Evolutionary conservation across 768 basidiomycete species (phyloP).

Genomic region (Tremella fuciformis): DNA sequence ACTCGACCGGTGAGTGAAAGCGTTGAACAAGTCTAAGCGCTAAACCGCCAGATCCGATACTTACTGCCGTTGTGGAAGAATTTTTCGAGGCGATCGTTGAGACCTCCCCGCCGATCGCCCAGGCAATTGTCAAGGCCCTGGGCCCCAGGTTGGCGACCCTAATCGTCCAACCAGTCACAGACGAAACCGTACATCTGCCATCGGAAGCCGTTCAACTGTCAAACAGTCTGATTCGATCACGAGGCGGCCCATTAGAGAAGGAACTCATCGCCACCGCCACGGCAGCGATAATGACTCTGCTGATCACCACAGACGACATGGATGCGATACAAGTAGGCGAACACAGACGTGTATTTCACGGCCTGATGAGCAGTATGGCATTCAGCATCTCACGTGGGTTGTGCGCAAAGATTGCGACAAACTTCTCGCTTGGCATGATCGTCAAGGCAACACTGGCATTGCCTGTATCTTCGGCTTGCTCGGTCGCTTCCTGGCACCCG

Average conservation of each 20-base stretch:
- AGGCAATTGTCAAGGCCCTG: slow-evolving; percentile 67
- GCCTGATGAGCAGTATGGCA: slow-evolving; percentile 63
- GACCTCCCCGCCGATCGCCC: slow-evolving; percentile 63
- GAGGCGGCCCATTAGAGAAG: slow-evolving; percentile 64
- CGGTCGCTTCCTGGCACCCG: slow-evolving; percentile 68
- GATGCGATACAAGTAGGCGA: slow-evolving; percentile 59
- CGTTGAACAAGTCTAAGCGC: not conserved
- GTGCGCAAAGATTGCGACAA: slow-evolving; percentile 84
- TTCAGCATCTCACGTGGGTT: slow-evolving; percentile 73
- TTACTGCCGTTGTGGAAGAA: slow-evolving; percentile 79
- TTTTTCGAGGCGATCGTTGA: slow-evolving; percentile 69
- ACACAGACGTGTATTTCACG: not conserved
- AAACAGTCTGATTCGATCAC: slow-evolving; percentile 67
- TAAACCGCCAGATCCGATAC: slow-evolving; percentile 68
- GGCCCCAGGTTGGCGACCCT: slow-evolving; percentile 70
- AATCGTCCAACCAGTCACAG: slow-evolving; percentile 57
- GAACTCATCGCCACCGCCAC: slow-evolving; percentile 76
- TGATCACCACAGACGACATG: slow-evolving; percentile 73
- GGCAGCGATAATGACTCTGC: slow-evolving; percentile 67
- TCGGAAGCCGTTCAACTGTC: slow-evolving; percentile 79
- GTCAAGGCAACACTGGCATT: slow-evolving; percentile 67
- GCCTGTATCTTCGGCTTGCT: slow-evolving; percentile 71
- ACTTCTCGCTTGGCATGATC: slow-evolving; percentile 66
- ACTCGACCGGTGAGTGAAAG: slow-evolving; percentile 66
- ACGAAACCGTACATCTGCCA: slow-evolving; percentile 67